Evolutionary conservation across 148 eudicot species (phyloP), one percentile per base, ranked within the genome.

Genomic region (Nepenthes mirabilis): DNA sequence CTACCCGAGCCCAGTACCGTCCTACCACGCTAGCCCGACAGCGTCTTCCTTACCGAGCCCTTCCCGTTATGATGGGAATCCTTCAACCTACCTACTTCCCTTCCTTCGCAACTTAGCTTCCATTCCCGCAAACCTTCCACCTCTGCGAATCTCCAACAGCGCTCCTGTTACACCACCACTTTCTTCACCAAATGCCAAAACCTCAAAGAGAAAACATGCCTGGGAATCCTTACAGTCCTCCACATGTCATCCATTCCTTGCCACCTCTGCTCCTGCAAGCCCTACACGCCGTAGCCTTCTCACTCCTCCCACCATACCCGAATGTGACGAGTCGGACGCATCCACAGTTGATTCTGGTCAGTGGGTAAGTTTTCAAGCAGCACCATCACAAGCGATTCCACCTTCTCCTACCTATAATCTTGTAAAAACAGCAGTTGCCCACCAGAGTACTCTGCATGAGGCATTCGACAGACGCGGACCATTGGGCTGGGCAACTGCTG

Each of bases 151-250:
- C 50, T 91, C 98, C 9, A 91, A 77, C 67, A 91, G 98, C 58
- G 98, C 98, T 33, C 98, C 98, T 11, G 88, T 91, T 8, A 91
- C 98, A 1, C 97, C 97, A 1, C 98, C 96, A 36, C 79, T 86
- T 3, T 88, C 96, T 23, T 93, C 98, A 47, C 98, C 98, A 4
- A 83, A 83, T 60, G 71, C 90, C 3, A 76, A 85, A 63, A 80
- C 82, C 5, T 83, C 98, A 6, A 93, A 88, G 74, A 83, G 86
- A 37, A 88, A 82, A 57, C 71, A 76, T 3, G 72, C 70, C 1
- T 83, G 82, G 83, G 97, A 83, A 34, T 56, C 77, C 14, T 69
- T 80, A 43, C 66, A 76, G 37, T 67, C 80, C 33, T 76, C 69
- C 11, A 48, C 63, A 52, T 72, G 51, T 34, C 78, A 79, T 51